These are phyloP conservation scores for Candida suzukii DNA, from an alignment of 805 yeast genomes.

Conservation along the genomic window DNA sequence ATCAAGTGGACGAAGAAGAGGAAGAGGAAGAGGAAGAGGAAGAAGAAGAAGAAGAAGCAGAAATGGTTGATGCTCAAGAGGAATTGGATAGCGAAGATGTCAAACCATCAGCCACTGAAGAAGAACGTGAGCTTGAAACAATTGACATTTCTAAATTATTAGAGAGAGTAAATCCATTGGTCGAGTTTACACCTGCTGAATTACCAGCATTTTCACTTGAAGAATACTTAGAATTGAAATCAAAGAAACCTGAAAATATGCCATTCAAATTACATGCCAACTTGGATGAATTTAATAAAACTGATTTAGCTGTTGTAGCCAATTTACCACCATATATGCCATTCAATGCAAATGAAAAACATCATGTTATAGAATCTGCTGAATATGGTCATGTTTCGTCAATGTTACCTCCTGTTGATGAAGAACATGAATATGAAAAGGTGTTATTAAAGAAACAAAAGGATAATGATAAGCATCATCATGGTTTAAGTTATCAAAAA, in stretches of 20 bases:
- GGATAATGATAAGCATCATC: slow-evolving; percentile 32
- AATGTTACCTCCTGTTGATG: slow-evolving; percentile 57
- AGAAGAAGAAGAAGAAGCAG: slow-evolving; percentile 1
- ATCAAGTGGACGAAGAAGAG: not conserved
- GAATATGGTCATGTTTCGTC: slow-evolving; percentile 53
- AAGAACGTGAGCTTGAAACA: slow-evolving; percentile 7
- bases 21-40: slow-evolving; percentile 2
- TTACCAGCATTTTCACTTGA: slow-evolving; percentile 26
- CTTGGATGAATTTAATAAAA: slow-evolving; percentile 32
- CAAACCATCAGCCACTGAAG: not conserved
- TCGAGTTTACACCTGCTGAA: slow-evolving; percentile 21
- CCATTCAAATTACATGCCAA: slow-evolving; percentile 44
- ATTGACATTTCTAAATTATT: slow-evolving; percentile 33
- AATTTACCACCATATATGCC: slow-evolving; percentile 42
- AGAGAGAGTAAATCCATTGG: slow-evolving; percentile 24
- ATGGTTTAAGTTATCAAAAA: slow-evolving; percentile 37
- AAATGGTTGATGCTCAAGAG: slow-evolving; percentile 2
- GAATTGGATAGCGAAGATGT: not conserved
- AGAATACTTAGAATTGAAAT: slow-evolving; percentile 12
- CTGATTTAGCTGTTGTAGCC: slow-evolving; percentile 41
- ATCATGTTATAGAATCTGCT: slow-evolving; percentile 22
- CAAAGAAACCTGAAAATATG: slow-evolving; percentile 2
- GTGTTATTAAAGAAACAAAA: slow-evolving; percentile 41
- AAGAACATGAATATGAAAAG: slow-evolving; percentile 53
- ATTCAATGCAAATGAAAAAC: slow-evolving; percentile 30